phyloP scores from a whole-genome alignment of 257 asterid species.

The Oldenlandia corymbosa region DNA sequence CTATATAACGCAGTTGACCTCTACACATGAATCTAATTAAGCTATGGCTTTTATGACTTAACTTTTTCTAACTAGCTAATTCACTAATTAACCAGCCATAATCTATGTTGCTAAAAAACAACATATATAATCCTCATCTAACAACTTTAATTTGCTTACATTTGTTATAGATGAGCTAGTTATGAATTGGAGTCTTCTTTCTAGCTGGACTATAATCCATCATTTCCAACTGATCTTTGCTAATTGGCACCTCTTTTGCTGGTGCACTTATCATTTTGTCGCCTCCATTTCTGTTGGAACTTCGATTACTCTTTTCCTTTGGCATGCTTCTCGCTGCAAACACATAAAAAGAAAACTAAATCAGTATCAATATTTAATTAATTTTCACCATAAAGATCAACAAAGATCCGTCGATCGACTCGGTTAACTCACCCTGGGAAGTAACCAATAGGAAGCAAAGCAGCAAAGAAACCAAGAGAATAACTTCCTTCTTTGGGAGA shows the following conservation, averaged over 20 bases:
- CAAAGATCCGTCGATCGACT: too few relatives aligned
- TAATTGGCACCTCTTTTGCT: conserved; percentile 9
- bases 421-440: conserved; percentile 24
- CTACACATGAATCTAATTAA: too few relatives aligned
- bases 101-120: neutral
- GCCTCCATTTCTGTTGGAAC: neutral
- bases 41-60: too few relatives aligned
- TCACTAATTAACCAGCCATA: too few relatives aligned
- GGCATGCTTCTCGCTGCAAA: conserved; percentile 12
- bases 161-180: neutral
- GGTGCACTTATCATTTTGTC: conserved; percentile 4
- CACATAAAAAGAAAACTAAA: neutral
- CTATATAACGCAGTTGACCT: too few relatives aligned
- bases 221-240: conserved; percentile 2
- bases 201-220: conserved; percentile 29
- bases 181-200: conserved; percentile 32
- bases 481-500: conserved; percentile 7
- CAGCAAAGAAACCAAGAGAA: conserved; percentile 8
- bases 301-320: neutral
- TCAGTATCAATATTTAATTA: too few relatives aligned
- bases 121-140: neutral
- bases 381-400: neutral
- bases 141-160: neutral
- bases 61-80: too few relatives aligned
- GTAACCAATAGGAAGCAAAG: conserved; percentile 16